Base-by-base conservation (phyloP, 208 protist genomes). In the Leishmania guyanensis region DNA sequence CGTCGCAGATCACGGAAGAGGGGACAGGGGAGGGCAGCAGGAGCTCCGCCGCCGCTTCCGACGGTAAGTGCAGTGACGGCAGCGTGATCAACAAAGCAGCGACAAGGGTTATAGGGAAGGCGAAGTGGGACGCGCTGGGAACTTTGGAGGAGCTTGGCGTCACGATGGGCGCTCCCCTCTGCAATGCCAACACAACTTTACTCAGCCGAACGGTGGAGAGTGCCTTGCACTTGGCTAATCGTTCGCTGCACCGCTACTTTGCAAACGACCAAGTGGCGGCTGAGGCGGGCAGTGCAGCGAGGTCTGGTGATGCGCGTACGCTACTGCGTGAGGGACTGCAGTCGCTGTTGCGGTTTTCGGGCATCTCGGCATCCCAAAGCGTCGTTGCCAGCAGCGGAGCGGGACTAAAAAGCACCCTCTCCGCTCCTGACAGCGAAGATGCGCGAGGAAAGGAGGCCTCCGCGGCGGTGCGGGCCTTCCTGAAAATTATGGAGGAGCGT, bases 161-260 rank as follows among this genome's bases (percentile, higher is more conserved):
- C 5, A 81, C 77, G 4, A 62, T 85, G 33, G 82, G 82, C 5
- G 82, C 82, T 9, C 82, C 82, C 14, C 77, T 85, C 1, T 85
- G 69, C 48, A 50, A 62, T 16, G 36, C 46, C 22, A 56, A 33
- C 33, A 12, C n/a, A 3, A 46, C 54, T 1, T 54, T 48, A 3
- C 12, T 36, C n/a, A 75, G 50, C 50, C 70, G 62, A 48, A 73
- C 72, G 12, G 71, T 76, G n/a, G 82, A 82, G 46, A 46, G 9
- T 6, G 71, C 77, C 46, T 16, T 81, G 77, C 50, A 43, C 33
- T 9, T 85, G 10, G 71, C 82, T n/a, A 33, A 12, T 10, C 50
- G 43, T 4, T 36, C 82, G 5, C 4, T 81, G n/a, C 12, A 79
- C 77, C 66, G 33, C 36, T 65, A 58, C n/a, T 79, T 72, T 48